phyloP scores from a whole-genome alignment of 257 asterid species.

The Nicotiana sylvestris region DNA sequence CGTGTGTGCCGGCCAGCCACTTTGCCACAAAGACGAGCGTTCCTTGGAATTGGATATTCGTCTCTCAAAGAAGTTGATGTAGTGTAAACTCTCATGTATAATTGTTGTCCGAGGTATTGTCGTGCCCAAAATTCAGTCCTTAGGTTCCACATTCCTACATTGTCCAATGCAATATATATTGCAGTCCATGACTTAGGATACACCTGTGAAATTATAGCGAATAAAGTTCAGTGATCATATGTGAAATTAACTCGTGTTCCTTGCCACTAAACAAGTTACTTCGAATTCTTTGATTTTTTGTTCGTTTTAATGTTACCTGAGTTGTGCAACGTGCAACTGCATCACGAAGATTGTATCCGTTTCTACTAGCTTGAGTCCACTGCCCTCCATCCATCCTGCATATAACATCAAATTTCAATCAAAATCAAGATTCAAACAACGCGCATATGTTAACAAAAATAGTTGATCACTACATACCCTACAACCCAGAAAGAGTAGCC shows the following conservation, averaged over 20 bases:
- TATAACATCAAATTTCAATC: not conserved
- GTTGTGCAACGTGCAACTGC: conserved; percentile 75
- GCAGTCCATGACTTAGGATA: conserved; percentile 74
- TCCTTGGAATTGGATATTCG: conserved; percentile 66
- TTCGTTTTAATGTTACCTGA: conserved; percentile 42
- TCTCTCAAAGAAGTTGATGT: conserved; percentile 63
- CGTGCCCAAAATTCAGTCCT: conserved; percentile 78
- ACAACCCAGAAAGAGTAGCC: conserved; percentile 90
- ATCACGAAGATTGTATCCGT: conserved; percentile 73
- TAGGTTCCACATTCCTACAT: conserved; percentile 78
- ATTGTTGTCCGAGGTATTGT: conserved; percentile 68
- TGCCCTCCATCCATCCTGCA: conserved; percentile 93
- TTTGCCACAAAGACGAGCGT: conserved; percentile 67
- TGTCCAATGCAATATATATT: conserved; percentile 55
- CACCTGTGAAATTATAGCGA: conserved; percentile 29
- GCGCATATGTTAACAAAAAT: not conserved
- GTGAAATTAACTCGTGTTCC: too few species aligned
- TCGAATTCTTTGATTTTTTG: not conserved
- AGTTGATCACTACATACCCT: conserved; percentile 39
- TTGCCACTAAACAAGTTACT: not conserved
- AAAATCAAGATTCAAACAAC: not conserved
- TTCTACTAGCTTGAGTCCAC: conserved; percentile 59
- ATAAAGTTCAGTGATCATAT: too few species aligned
- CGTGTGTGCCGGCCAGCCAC: conserved; percentile 57
- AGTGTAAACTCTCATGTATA: conserved; percentile 55